Conservation (phyloP, 2,329 filamentous ascomycete genomes). For the Talaromyces funiculosus region DNA sequence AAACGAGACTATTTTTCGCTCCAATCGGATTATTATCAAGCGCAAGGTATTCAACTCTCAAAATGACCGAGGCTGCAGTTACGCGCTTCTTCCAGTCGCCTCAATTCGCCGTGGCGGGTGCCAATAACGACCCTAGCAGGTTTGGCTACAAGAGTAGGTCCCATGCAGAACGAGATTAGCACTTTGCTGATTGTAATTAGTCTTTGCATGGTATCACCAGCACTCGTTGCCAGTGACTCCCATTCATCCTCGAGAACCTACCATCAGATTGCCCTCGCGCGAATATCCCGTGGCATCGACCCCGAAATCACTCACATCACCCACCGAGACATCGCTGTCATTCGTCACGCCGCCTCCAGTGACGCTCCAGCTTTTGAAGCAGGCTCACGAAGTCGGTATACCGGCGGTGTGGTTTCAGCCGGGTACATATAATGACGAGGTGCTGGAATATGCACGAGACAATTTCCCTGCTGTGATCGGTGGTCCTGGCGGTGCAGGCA, state of each 20-base stretch:
- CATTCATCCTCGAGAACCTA: slow-evolving; percentile 67
- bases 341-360: slow-evolving; percentile 81
- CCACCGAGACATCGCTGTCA: slow-evolving; percentile 67
- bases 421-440: slow-evolving; percentile 74
- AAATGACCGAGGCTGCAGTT: slow-evolving; percentile 46
- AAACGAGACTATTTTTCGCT: not conserved
- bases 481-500: slow-evolving; percentile 59
- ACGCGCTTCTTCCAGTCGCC: slow-evolving; percentile 74
- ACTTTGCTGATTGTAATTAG: slow-evolving; percentile 41
- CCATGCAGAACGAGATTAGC: slow-evolving; percentile 1
- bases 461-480: slow-evolving; percentile 66
- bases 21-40: not conserved
- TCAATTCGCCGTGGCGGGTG: slow-evolving; percentile 82
- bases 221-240: slow-evolving; percentile 73
- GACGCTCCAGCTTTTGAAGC: slow-evolving; percentile 67
- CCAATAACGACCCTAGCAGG: slow-evolving; percentile 75
- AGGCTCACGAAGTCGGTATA: slow-evolving; percentile 69
- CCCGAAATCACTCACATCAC: slow-evolving; percentile 59
- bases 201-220: slow-evolving; percentile 81
- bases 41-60: not conserved
- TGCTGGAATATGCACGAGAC: slow-evolving; percentile 61
- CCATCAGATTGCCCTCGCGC: slow-evolving; percentile 57
- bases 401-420: slow-evolving; percentile 84
- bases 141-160: slow-evolving; percentile 75
- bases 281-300: slow-evolving; percentile 61